Conservation (phyloP, 2,329 filamentous ascomycete species). For the Myriosclerotinia scirpicola region DNA sequence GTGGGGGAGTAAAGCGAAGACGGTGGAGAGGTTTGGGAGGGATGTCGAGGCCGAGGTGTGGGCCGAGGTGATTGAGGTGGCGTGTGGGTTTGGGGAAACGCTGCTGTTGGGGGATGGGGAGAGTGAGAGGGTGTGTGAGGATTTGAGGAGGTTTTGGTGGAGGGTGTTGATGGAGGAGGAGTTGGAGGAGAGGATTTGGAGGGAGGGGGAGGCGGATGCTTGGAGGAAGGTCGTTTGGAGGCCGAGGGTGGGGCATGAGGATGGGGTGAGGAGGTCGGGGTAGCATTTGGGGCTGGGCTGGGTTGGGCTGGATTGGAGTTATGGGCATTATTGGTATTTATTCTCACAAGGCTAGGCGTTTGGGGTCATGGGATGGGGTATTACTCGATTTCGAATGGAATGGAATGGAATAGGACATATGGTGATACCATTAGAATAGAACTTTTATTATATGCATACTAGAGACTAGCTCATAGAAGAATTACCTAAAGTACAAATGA, state of each 20-base stretch:
- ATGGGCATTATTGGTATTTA: not conserved
- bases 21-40: conserved; percentile 14
- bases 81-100: conserved; percentile 16
- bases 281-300: not conserved
- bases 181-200: conserved; percentile 1
- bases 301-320: conserved; percentile 24
- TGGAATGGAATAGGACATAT: not conserved
- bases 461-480: not conserved
- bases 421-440: not conserved
- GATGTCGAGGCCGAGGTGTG: conserved; percentile 22
- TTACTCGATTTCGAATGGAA: not conserved
- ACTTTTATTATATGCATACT: not conserved
- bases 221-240: not conserved
- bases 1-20: conserved; percentile 5
- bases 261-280: not conserved
- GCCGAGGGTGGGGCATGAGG: not conserved
- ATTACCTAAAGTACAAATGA: not conserved
- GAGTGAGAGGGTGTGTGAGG: conserved; percentile 4
- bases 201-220: not conserved
- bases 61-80: conserved; percentile 23
- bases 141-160: conserved; percentile 24
- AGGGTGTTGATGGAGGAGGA: conserved; percentile 11
- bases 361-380: not conserved
- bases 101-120: not conserved
- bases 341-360: not conserved